Evolutionary conservation across 2,329 filamentous ascomycete genomes (phyloP).

Genomic region (Talaromyces atroroseus): DNA sequence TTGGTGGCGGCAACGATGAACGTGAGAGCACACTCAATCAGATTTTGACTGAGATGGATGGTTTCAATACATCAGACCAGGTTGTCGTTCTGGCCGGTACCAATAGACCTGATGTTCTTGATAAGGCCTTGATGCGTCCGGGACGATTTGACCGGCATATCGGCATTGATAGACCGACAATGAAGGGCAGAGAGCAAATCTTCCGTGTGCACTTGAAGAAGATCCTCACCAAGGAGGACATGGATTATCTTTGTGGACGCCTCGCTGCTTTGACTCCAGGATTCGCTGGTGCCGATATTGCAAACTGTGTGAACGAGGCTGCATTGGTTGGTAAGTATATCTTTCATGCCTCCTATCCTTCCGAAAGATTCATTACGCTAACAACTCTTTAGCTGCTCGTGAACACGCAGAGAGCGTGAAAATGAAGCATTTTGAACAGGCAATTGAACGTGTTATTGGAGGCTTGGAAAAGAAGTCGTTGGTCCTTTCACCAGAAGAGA

Average conservation of each 20-base stretch:
- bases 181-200: conserved; percentile 94
- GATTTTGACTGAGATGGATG: conserved; percentile 98
- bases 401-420: conserved; percentile 71
- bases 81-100: conserved; percentile 96
- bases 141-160: conserved; percentile 98
- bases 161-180: conserved; percentile 87
- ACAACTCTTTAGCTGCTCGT: conserved; percentile 64
- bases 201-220: conserved; percentile 92
- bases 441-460: conserved; percentile 94
- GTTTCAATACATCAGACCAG: conserved; percentile 94
- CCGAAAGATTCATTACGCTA: conserved; percentile 27
- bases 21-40: conserved; percentile 96
- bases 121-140: conserved; percentile 92
- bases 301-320: conserved; percentile 97
- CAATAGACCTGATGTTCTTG: conserved; percentile 88
- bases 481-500: conserved; percentile 87
- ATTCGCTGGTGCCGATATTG: conserved; percentile 96
- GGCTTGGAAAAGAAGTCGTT: conserved; percentile 96
- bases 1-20: conserved; percentile 91
- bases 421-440: conserved; percentile 92
- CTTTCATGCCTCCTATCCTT: neutral
- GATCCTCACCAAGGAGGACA: conserved; percentile 86
- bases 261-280: conserved; percentile 89
- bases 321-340: conserved; percentile 75
- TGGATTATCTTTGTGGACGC: conserved; percentile 80